A percentile compares a stretch with the other conserved stretches of the same genome.
Conservation (phyloP, 225 moss, liverwort and hornwort genomes). For the Pseudisothecium myosuroides region DNA sequence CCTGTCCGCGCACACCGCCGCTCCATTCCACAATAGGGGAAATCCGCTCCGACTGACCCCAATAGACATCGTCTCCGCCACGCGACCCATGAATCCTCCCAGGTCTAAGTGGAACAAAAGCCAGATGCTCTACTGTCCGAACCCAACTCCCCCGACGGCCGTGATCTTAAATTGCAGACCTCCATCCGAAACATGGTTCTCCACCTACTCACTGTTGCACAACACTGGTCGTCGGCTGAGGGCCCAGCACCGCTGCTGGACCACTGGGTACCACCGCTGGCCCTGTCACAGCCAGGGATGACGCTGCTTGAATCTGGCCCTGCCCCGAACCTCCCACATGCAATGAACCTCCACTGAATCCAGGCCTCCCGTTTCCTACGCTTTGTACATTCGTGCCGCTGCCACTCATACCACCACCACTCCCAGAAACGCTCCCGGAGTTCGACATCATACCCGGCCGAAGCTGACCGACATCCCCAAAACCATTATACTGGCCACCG, state of each 20-base stretch:
- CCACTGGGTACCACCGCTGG: conserved; percentile 4
- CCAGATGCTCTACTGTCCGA: background rate
- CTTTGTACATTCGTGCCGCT: conserved; percentile 26
- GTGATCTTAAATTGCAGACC: background rate
- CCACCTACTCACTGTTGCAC: background rate
- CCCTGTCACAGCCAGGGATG: conserved; percentile 3
- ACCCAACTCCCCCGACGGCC: background rate
- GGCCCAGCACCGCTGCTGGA: background rate
- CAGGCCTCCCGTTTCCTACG: conserved; percentile 17
- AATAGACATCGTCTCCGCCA: background rate
- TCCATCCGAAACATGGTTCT: background rate
- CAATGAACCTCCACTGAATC: conserved; percentile 2
- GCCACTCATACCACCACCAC: background rate
- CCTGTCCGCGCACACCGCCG: background rate
- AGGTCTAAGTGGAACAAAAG: background rate
- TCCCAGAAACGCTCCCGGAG: background rate
- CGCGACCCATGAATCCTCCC: background rate
- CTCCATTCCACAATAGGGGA: background rate
- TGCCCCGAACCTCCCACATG: conserved; percentile 7
- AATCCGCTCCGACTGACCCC: background rate
- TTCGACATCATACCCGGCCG: conserved; percentile 9
- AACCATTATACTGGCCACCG: conserved; percentile 11
- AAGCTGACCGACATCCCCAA: conserved; percentile 16
- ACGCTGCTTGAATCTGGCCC: conserved; percentile 4
- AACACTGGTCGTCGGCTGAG: background rate